Evolutionary conservation across 371 early-diverging fungal genomes (phyloP).

Genomic region (Blyttiomyces sp.): DNA sequence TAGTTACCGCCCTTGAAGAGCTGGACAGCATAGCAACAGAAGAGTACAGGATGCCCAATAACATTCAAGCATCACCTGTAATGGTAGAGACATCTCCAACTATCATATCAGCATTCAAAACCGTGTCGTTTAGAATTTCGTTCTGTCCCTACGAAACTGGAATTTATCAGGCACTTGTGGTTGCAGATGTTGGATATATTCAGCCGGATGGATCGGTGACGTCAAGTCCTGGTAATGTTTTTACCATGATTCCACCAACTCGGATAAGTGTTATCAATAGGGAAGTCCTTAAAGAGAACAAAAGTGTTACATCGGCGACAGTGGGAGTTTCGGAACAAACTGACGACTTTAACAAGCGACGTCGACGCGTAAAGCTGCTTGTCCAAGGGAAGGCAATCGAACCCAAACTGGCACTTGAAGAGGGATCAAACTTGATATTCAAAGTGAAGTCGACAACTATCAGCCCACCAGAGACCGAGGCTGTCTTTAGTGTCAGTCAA

Average conservation of each 20-base stretch:
- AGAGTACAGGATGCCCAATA: neutral
- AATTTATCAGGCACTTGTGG: constrained; percentile 29
- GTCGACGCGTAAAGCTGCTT: constrained; percentile 27
- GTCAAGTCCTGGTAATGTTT: constrained; percentile 5
- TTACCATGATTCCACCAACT: too few species aligned
- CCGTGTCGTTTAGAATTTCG: constrained; percentile 22
- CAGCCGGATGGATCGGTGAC: constrained; percentile 29
- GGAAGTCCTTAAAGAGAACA: neutral
- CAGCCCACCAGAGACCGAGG: constrained; percentile 19
- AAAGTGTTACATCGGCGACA: neutral
- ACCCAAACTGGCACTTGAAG: constrained; percentile 29
- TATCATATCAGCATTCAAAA: constrained; percentile 34
- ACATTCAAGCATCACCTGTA: too few species aligned
- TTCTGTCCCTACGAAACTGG: constrained; percentile 33
- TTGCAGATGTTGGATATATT: constrained; percentile 41
- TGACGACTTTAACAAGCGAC: neutral
- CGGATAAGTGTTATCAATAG: neutral
- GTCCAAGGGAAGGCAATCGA: constrained; percentile 36
- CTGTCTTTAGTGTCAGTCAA: constrained; percentile 3
- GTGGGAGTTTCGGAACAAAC: constrained; percentile 7
- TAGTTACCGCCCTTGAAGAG: too few species aligned
- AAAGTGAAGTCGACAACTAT: neutral
- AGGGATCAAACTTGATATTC: constrained; percentile 4
- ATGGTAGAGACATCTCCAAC: too few species aligned
- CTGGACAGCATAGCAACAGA: too few species aligned